Evolutionary conservation across 1,139 yeast genomes (phyloP).

Genomic region (Blastobotrys buckinghamii): DNA sequence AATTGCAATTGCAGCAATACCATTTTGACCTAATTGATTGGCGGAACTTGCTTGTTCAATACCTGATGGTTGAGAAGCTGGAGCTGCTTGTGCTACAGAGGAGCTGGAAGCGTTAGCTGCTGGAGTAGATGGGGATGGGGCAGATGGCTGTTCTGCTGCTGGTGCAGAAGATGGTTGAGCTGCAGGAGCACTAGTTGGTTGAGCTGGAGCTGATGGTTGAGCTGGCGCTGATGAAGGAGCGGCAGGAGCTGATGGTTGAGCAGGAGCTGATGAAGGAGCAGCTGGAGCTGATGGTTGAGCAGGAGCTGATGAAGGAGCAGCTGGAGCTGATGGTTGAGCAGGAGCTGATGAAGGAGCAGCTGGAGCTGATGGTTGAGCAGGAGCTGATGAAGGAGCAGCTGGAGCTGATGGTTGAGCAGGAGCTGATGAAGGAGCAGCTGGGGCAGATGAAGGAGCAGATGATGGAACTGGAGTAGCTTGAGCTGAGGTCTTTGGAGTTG

Average conservation of each 20-base stretch:
- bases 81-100: not conserved
- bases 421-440: not conserved
- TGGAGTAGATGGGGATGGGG: not conserved
- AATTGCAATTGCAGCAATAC: not conserved
- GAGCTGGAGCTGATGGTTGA: not conserved
- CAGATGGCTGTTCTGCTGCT: not conserved
- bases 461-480: constrained; percentile 9
- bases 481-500: not conserved
- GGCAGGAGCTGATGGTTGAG: no score
- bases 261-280: no score
- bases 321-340: not conserved
- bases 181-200: not conserved
- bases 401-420: not conserved
- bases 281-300: not conserved
- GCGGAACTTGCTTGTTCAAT: constrained; percentile 1
- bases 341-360: not conserved
- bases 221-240: no score
- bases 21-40: not conserved
- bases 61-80: no score
- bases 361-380: not conserved
- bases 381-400: no score
- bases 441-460: no score
- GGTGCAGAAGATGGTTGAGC: not conserved
- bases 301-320: no score
- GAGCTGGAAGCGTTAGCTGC: not conserved